Evolutionary conservation across 108 stramenopile species (phyloP).

Genomic region (Fistulifera pelliculosa): DNA sequence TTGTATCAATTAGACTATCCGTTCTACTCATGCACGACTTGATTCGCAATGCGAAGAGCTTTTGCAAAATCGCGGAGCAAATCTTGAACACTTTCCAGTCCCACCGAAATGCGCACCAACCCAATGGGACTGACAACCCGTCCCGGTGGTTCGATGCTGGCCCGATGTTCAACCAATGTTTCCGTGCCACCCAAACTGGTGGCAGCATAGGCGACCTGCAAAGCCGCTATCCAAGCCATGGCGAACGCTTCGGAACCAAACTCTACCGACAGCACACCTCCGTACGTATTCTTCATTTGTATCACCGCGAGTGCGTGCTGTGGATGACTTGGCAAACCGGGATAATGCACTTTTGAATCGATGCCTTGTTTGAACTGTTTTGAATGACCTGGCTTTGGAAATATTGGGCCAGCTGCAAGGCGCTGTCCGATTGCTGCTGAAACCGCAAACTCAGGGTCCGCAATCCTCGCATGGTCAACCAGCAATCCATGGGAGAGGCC

Average conservation of each 20-base stretch:
- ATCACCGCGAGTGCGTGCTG: slow-evolving; percentile 68
- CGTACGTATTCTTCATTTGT: slow-evolving; percentile 49
- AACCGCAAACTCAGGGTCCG: slow-evolving; percentile 72
- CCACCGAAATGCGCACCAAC: slow-evolving; percentile 82
- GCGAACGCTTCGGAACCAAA: slow-evolving; percentile 53
- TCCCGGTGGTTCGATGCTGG: slow-evolving; percentile 82
- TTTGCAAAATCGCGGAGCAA: slow-evolving; percentile 64
- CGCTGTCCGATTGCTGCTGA: slow-evolving; percentile 56
- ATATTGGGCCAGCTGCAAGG: slow-evolving; percentile 46
- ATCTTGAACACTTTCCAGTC: slow-evolving; percentile 79
- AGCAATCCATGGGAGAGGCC: slow-evolving; percentile 75
- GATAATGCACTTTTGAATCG: slow-evolving; percentile 77
- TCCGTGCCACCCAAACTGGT: slow-evolving; percentile 96
- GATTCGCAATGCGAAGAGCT: slow-evolving; percentile 40
- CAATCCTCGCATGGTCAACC: slow-evolving; percentile 84
- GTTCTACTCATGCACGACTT: too few species aligned
- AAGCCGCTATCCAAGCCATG: slow-evolving; percentile 69
- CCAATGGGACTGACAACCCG: slow-evolving; percentile 63
- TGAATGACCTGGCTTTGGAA: slow-evolving; percentile 21
- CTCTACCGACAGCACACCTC: slow-evolving; percentile 91
- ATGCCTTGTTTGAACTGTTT: neutral
- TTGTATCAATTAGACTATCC: too few species aligned
- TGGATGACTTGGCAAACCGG: slow-evolving; percentile 81
- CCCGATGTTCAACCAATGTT: slow-evolving; percentile 87
- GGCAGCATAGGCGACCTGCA: slow-evolving; percentile 65